phyloP scores from a whole-genome alignment of 257 asterid genomes.

The Nemophila menziesii region DNA sequence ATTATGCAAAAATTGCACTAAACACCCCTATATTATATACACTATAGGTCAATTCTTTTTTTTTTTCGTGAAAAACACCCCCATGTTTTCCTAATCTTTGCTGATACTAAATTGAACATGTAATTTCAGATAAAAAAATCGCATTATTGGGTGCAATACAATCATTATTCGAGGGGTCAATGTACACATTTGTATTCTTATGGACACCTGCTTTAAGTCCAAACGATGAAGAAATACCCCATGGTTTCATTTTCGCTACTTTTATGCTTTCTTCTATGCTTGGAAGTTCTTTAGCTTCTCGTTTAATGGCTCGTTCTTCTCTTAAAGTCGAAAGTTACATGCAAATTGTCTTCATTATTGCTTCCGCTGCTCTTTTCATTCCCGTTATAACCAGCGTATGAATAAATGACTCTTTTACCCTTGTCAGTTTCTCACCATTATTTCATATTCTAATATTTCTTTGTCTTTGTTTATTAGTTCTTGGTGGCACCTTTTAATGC shows the following conservation, averaged over 20 bases:
- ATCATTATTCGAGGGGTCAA: slow-evolving; percentile 90
- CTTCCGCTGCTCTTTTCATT: slow-evolving; percentile 70
- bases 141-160: slow-evolving; percentile 95
- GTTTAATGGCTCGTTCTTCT: slow-evolving; percentile 66
- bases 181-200: slow-evolving; percentile 90
- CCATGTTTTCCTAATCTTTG: slow-evolving; percentile 5
- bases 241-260: slow-evolving; percentile 88
- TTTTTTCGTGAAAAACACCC: slow-evolving; percentile 5
- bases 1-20: not conserved
- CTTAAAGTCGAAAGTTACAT: slow-evolving; percentile 83
- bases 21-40: not conserved
- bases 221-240: slow-evolving; percentile 86
- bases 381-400: slow-evolving; percentile 62
- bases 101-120: slow-evolving; percentile 8
- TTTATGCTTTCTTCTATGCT: slow-evolving; percentile 94
- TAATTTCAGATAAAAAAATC: slow-evolving; percentile 82
- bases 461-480: slow-evolving; percentile 35
- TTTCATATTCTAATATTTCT: slow-evolving; percentile 12
- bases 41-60: not conserved
- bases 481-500: slow-evolving; percentile 46
- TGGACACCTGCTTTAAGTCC: slow-evolving; percentile 99
- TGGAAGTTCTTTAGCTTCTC: slow-evolving; percentile 93
- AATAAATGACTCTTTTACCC: slow-evolving; percentile 3
- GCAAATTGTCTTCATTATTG: slow-evolving; percentile 74
- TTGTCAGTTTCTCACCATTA: not conserved